Evolutionary conservation across 1,284 basidiomycete genomes (phyloP).

Genomic region (Salmacisia buchloeana): DNA sequence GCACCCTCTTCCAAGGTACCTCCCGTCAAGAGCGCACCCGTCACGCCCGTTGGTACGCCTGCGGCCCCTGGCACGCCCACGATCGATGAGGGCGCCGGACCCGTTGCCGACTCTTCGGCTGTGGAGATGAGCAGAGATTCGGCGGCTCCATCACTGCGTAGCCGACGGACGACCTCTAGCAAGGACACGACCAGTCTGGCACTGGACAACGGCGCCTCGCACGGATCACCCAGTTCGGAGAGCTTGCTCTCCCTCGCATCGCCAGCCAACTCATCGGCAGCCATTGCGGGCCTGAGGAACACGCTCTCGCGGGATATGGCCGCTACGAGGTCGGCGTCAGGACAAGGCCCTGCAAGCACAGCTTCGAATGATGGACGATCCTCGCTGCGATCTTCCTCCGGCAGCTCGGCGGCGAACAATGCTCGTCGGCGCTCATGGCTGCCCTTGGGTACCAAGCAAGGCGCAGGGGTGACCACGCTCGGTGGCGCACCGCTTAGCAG

Average conservation of each 20-base stretch:
- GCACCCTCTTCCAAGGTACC: constrained; percentile 4
- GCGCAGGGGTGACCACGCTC: too few species aligned
- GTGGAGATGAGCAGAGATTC: not conserved
- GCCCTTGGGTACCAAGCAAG: not conserved
- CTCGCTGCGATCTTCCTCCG: not conserved
- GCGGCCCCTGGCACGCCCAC: not conserved
- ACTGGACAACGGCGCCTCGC: too few species aligned
- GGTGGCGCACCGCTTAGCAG: not conserved
- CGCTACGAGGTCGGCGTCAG: not conserved
- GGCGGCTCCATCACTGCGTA: not conserved
- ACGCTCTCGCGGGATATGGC: constrained; percentile 9
- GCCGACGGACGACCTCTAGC: not conserved
- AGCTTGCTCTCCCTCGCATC: not conserved
- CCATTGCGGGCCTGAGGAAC: constrained; percentile 11
- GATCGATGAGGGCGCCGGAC: not conserved
- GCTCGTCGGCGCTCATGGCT: constrained; percentile 3
- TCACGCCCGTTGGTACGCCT: not conserved
- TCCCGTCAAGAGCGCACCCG: constrained; percentile 2
- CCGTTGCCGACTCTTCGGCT: not conserved
- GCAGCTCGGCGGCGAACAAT: not conserved
- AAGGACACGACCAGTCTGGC: too few species aligned
- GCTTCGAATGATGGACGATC: too few species aligned
- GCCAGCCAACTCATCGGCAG: constrained; percentile 9
- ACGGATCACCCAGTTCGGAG: not conserved
- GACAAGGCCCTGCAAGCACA: not conserved